Evolutionary conservation across 192 early-diverging fungal genomes (phyloP), one percentile per base, ranked within the genome.

Genomic region (Coemansia sp.): DNA sequence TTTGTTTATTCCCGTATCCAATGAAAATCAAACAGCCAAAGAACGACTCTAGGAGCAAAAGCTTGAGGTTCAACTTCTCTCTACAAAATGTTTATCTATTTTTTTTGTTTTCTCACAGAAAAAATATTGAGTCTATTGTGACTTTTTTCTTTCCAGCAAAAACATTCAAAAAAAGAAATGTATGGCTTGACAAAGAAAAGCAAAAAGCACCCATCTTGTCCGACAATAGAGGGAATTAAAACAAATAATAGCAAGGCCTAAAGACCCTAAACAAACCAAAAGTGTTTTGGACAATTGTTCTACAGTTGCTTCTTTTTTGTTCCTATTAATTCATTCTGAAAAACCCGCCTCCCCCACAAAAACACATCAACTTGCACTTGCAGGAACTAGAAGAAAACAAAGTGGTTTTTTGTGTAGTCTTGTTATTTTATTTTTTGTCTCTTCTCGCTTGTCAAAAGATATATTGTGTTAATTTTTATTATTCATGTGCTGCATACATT

Each of bases 341-440:
- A 32, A 54, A 54, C 51, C 51, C 51, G 51, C 51, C 51, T 54
- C 51, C 51, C 51, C 51, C 51, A 54, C 51, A 54, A 9, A 45
- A 15, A 45, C 43, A 49, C 47, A 49, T 49, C 21, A 54, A 54
- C 51, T 54, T 54, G 51, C 51, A 54, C 51, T 21, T 15, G 11
- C 9, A 54, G 19, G 6, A 54, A 54, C 11, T 32, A 32, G 32
- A 32, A 32, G 10, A 15, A 54, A 54, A 54, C 19, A 21, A 54
- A 26, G 26, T 9, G 22, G 8, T 2, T 13, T 11, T 54, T 26
- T 22, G 32, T 32, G 2, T 32, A 32, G 32, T 32, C 32, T 32
- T 32, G 32, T 32, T 32, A 32, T 32, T 32, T 32, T 32, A 32
- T 32, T 32, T 32, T 32, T 32, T 32, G 32, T 32, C 32, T 32